Conservation (phyloP, 805 yeast genomes). For the Yarrowia sp. region DNA sequence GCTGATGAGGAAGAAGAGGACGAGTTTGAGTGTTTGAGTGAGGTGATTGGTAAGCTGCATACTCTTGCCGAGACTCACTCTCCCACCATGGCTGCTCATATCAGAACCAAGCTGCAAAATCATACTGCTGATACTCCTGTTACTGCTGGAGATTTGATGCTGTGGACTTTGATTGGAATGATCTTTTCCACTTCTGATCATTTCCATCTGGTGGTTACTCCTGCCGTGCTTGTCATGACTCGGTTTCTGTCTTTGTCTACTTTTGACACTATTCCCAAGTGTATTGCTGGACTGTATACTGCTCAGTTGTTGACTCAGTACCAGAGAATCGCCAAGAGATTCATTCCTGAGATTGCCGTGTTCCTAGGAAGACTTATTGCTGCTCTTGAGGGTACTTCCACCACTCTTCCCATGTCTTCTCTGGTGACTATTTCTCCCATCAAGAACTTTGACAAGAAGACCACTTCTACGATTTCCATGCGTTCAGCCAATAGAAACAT, state of each 20-base stretch:
- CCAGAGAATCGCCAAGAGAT: conserved; percentile 78
- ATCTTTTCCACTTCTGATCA: conserved; percentile 93
- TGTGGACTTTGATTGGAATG: conserved; percentile 69
- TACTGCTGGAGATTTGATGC: conserved; percentile 55
- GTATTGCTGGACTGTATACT: conserved; percentile 64
- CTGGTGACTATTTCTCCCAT: conserved; percentile 22
- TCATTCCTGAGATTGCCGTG: conserved; percentile 70
- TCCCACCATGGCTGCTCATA: conserved; percentile 57
- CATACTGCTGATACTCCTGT: conserved; percentile 38
- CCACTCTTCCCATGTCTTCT: conserved; percentile 43
- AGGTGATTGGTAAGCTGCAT: conserved; percentile 44
- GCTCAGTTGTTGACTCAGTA: conserved; percentile 64
- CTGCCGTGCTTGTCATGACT: conserved; percentile 68
- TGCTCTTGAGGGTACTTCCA: conserved; percentile 50
- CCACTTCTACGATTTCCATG: neutral
- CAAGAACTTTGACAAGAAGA: neutral
- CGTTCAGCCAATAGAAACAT: neutral
- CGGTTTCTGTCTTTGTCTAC: conserved; percentile 62
- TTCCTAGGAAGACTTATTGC: conserved; percentile 39
- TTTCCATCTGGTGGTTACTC: conserved; percentile 87
- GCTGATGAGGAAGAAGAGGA: conserved; percentile 39
- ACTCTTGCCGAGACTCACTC: conserved; percentile 64
- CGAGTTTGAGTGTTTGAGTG: conserved; percentile 25
- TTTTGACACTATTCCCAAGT: conserved; percentile 42
- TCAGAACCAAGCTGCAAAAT: conserved; percentile 55